Base-by-base conservation (phyloP, 176 grass and related monocot species). In the Tuctoria greenei region DNA sequence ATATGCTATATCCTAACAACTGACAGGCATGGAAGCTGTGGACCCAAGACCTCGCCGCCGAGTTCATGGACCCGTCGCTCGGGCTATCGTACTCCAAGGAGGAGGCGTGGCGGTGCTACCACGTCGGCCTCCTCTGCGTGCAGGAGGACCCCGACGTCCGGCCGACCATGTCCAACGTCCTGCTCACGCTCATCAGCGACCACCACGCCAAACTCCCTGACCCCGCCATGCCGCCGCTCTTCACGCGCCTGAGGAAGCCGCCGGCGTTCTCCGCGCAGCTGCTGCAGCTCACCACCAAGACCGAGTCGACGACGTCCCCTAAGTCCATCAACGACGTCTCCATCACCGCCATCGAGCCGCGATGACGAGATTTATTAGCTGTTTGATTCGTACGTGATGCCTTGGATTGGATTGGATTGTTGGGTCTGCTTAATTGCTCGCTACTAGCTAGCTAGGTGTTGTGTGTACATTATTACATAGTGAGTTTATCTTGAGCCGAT, bases 141-240 rank as follows among this genome's bases (percentile, higher is more conserved):
- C 91, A 98, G 78, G 89, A 89, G 65, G 61, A 88, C 72, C 72
- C 86, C 8, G 89, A 94, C 15, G 79, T 85, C 11, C 90, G 95
- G 8, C 95, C 91, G 0, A 89, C 84, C 64, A 98, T 98, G 88
- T 98, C 91, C 38, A 81, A 4, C 14, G 95, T 88, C 9, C 49
- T 91, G 44, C 84, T 92, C 51, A 91, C 92, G 86, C 72, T 98
- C 43, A 88, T 83, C 59, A 94, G 88, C 70, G 91, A 98, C 62
- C 84, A 98, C 62, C 84, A 88, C 16, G 90, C 63, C 58, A 74
- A 78, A 45, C 81, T 98, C 7, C 81, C 81, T 0, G 56, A 72
- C 9, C 95, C 88, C 0, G 31, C 38, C 0, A 62, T 66, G 60
- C 88, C 95, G 2, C 84, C 95, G 0, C 15, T 59, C 12, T 97